Evolutionary conservation across 1,139 yeast species (phyloP), one percentile per base, ranked within the genome.

Genomic region (Insectozyma bohioensis): DNA sequence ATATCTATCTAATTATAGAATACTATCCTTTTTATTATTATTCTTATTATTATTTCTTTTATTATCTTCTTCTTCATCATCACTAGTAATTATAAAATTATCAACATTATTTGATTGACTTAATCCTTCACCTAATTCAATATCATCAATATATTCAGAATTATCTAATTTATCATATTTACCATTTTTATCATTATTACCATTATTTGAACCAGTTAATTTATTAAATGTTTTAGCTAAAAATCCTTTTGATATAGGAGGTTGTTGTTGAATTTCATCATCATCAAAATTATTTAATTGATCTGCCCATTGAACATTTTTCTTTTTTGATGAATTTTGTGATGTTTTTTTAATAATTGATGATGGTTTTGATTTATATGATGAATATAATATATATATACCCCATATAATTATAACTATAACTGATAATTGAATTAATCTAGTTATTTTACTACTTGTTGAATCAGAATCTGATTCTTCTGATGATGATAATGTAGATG

Each of bases 271-370:
- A 5, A 40, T 50, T 15, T 55, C 60, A 16, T 61, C 66, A 17
- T 52, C 60, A 41, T 66, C 66, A 42, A 61, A 62, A 27, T 51
- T 52, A 37, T 68, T 48, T 36, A 70, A 49, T 48, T 72, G 75
- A 46, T 75, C 80, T 6, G 77, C 72, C 81, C 81, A 76, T 51
- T 72, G 80, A 10, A 76, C 82, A 39, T 67, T 72, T 51, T 75
- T 75, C 6, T 33, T 28, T 4, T 61, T 57, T 13, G 58, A 47
- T 14, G 26, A 13, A 10, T n/a, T 11, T 6, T 14, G 13, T n/a
- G 30, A 20, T 12, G 35, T 18, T 6, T 66, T 55, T 37, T 66
- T 67, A 41, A 69, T 68, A 31, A 64, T 63, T 5, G 74, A 67
- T 2, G 73, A 54, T 5, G 76, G 75, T 24, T 65, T 47, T n/a